phyloP scores from a whole-genome alignment of 495 filamentous ascomycete genomes.

The Stereocaulon alpinum region DNA sequence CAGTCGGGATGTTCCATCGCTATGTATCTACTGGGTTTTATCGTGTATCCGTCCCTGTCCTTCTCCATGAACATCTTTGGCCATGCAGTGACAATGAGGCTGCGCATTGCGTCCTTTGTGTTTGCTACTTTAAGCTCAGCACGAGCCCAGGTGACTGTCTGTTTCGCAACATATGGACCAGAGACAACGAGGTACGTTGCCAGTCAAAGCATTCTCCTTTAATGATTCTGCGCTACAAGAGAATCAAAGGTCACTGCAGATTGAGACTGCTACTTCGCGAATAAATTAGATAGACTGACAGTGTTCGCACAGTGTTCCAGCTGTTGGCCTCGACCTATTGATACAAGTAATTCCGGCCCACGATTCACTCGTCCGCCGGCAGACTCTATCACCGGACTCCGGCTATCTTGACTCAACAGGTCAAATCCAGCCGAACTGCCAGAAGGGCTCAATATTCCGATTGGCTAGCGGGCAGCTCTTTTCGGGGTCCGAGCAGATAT shows the following conservation, averaged over 20 bases:
- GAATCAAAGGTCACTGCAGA: no score
- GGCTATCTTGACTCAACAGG: constrained; percentile 11
- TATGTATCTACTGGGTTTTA: no score
- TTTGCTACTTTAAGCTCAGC: constrained; percentile 2
- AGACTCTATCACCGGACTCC: neutral
- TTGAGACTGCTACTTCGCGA: no score
- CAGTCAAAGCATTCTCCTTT: neutral
- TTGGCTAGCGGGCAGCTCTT: constrained; percentile 6
- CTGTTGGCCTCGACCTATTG: neutral
- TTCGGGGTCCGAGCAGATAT: neutral
- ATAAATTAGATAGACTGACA: neutral
- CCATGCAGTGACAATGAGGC: neutral
- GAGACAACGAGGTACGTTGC: constrained; percentile 3
- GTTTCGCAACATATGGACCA: constrained; percentile 9
- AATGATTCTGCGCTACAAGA: no score
- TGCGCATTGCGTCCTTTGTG: neutral
- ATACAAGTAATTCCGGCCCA: neutral
- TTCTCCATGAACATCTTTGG: neutral
- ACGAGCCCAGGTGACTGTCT: constrained; percentile 4
- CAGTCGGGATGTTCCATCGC: no score
- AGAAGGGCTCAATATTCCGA: constrained; percentile 4
- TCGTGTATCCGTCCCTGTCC: neutral
- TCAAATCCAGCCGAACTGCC: constrained; percentile 6
- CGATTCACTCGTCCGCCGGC: neutral
- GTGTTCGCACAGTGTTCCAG: neutral